phyloP scores from a whole-genome alignment of 2,329 filamentous ascomycete species.

The Alternaria solani region DNA sequence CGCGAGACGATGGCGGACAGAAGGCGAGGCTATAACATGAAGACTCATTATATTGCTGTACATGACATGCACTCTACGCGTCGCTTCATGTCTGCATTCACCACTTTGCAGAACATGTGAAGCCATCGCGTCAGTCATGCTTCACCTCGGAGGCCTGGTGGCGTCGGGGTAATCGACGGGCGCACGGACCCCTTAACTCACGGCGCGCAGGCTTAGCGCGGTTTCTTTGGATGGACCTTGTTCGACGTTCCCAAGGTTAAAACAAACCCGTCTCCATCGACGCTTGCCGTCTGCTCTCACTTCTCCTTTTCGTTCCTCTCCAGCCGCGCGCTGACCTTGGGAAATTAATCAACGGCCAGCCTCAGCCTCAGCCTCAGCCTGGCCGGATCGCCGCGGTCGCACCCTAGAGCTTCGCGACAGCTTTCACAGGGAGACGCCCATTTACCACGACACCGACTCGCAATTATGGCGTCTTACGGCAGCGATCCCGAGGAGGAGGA shows the following conservation, averaged over 20 bases:
- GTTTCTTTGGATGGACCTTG: conserved; percentile 30
- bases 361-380: conserved; percentile 1
- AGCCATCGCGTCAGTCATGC: background rate
- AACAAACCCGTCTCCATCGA: conserved; percentile 31
- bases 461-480: conserved; percentile 43
- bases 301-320: conserved; percentile 4
- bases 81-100: background rate
- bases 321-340: background rate
- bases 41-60: background rate
- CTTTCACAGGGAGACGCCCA: conserved; percentile 13
- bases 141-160: background rate
- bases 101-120: background rate
- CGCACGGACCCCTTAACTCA: conserved; percentile 18
- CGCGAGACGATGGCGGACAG: conserved; percentile 8
- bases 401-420: conserved; percentile 18
- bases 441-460: conserved; percentile 8
- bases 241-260: conserved; percentile 19
- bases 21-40: background rate
- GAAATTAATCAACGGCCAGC: background rate
- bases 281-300: conserved; percentile 15
- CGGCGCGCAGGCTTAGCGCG: conserved; percentile 27
- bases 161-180: conserved; percentile 5
- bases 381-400: conserved; percentile 3
- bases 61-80: background rate
- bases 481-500: conserved; percentile 63